phyloP scores from a whole-genome alignment of 495 filamentous ascomycete genomes.

The Ramalina intermedia region DNA sequence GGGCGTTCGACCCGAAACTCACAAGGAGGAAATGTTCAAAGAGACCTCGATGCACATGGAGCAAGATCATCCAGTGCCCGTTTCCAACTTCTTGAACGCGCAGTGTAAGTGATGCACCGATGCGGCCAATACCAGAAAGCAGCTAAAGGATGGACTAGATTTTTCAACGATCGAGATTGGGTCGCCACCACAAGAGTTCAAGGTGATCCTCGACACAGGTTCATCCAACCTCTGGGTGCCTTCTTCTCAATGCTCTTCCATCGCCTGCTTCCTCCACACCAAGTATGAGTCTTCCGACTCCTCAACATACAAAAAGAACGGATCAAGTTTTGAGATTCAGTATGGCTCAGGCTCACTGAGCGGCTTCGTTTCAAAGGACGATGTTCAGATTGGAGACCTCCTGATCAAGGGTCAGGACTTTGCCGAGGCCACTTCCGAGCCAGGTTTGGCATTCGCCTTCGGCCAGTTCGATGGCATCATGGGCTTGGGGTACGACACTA shows the following conservation, averaged over 20 bases:
- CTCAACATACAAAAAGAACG: constrained; percentile 87
- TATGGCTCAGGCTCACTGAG: constrained; percentile 94
- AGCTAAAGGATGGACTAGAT: constrained; percentile 39
- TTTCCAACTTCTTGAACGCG: constrained; percentile 96
- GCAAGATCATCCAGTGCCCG: constrained; percentile 65
- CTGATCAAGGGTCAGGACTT: constrained; percentile 79
- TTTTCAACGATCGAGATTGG: constrained; percentile 94
- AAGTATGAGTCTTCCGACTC: constrained; percentile 92
- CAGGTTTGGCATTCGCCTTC: constrained; percentile 94
- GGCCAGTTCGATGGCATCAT: constrained; percentile 97
- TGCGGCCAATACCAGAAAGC: too few species aligned
- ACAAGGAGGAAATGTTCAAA: constrained; percentile 63
- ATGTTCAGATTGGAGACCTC: constrained; percentile 74
- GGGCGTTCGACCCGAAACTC: constrained; percentile 58
- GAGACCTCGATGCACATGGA: constrained; percentile 51
- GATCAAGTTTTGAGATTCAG: constrained; percentile 78
- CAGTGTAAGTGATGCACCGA: constrained; percentile 56
- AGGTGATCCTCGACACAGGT: constrained; percentile 96
- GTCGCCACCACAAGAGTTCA: constrained; percentile 86
- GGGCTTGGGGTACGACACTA: constrained; percentile 84
- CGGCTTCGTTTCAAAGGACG: constrained; percentile 85
- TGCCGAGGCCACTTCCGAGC: constrained; percentile 87
- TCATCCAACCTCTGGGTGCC: constrained; percentile 99
- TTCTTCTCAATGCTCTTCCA: constrained; percentile 76
- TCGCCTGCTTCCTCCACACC: constrained; percentile 93